Evolutionary conservation across 1,284 basidiomycete genomes (phyloP).

Genomic region (Rhodotorula sp.): DNA sequence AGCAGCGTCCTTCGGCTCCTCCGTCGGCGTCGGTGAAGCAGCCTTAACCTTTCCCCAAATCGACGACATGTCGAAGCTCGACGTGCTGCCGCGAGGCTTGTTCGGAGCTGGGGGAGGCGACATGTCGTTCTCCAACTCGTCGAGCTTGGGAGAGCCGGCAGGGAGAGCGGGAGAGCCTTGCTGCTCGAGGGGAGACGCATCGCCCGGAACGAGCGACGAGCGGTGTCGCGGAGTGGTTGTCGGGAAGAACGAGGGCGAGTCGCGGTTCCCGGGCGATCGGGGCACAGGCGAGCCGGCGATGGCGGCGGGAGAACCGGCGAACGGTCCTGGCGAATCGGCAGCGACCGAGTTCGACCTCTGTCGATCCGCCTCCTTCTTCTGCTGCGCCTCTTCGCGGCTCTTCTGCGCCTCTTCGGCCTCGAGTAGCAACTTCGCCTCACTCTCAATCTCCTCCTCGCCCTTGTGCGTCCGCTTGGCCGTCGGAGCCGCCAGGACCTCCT

Average conservation of each 20-base stretch:
- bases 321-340: conserved; percentile 15
- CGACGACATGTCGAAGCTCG: conserved; percentile 38
- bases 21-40: conserved; percentile 15
- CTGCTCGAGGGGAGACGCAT: neutral
- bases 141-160: conserved; percentile 4
- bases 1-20: neutral
- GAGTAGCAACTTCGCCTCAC: conserved; percentile 50
- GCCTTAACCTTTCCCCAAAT: conserved; percentile 40
- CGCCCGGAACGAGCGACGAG: neutral
- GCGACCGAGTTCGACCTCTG: conserved; percentile 7
- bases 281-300: conserved; percentile 12
- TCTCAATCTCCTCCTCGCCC: conserved; percentile 80
- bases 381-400: conserved; percentile 15
- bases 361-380: conserved; percentile 19
- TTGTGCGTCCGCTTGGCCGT: conserved; percentile 86
- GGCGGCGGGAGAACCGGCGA: neutral
- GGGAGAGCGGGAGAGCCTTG: conserved; percentile 5
- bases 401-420: conserved; percentile 23
- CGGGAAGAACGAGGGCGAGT: neutral
- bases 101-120: conserved; percentile 12
- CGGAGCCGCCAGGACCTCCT: conserved; percentile 66
- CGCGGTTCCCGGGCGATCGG: conserved; percentile 3
- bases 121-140: conserved; percentile 5
- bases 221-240: neutral
- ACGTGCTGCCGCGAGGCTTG: conserved; percentile 17